Conservation (phyloP, 2,329 filamentous ascomycete genomes). For the Paramyrothecium sp. region DNA sequence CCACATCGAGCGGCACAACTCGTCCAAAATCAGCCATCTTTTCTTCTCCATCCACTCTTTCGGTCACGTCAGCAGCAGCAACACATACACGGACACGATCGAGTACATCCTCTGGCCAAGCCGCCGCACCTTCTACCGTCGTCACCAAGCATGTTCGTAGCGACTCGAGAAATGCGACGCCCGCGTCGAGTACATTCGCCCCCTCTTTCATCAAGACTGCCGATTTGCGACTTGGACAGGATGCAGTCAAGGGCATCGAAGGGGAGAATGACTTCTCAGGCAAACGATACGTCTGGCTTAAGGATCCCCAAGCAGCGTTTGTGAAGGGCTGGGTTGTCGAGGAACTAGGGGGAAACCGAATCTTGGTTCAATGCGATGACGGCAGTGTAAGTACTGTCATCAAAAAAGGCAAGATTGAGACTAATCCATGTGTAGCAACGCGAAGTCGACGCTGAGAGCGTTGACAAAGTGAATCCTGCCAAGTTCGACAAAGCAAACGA, state of each 20-base stretch:
- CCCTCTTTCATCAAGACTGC: slow-evolving; percentile 94
- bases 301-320: slow-evolving; percentile 83
- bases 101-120: slow-evolving; percentile 48
- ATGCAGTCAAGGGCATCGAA: slow-evolving; percentile 72
- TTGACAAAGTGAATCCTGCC: slow-evolving; percentile 98
- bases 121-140: slow-evolving; percentile 34
- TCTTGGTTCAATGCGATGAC: slow-evolving; percentile 92
- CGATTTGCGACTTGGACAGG: slow-evolving; percentile 60
- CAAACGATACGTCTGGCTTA: slow-evolving; percentile 97
- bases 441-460: slow-evolving; percentile 79
- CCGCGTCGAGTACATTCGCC: slow-evolving; percentile 80
- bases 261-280: slow-evolving; percentile 99
- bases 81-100: slow-evolving; percentile 71
- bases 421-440: slow-evolving; percentile 62
- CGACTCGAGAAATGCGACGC: slow-evolving; percentile 64
- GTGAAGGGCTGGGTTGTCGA: slow-evolving; percentile 90
- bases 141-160: slow-evolving; percentile 40
- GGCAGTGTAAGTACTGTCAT: slow-evolving; percentile 63
- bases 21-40: slow-evolving; percentile 77
- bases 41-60: slow-evolving; percentile 52
- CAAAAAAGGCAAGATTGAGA: not conserved
- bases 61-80: slow-evolving; percentile 36
- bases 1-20: slow-evolving; percentile 55
- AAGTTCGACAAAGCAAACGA: slow-evolving; percentile 99
- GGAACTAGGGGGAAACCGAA: slow-evolving; percentile 65